Evolutionary conservation across 331 rosid genomes (phyloP).

Genomic region (Acacia pycnantha): DNA sequence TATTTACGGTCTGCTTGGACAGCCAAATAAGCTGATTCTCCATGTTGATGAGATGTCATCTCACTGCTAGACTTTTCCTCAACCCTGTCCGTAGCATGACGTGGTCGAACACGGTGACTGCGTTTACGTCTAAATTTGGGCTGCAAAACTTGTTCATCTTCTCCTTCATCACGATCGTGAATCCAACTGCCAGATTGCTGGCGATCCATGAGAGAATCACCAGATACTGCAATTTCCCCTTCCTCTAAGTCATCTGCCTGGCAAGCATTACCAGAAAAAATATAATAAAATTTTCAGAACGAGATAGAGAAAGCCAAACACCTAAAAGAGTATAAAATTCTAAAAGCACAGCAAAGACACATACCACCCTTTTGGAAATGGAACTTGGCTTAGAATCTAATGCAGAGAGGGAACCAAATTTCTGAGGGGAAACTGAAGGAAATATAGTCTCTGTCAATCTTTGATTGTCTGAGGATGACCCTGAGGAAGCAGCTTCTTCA

Average conservation of each 20-base stretch:
- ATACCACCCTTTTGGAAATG: conserved; percentile 73
- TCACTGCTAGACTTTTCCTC: conserved; percentile 81
- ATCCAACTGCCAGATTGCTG: conserved; percentile 97
- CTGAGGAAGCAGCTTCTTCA: conserved; percentile 83
- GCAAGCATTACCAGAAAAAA: conserved; percentile 30
- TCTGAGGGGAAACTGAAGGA: conserved; percentile 83
- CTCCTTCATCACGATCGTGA: conserved; percentile 96
- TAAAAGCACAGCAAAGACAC: conserved; percentile 32
- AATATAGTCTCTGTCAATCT: conserved; percentile 63
- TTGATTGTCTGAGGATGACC: conserved; percentile 85
- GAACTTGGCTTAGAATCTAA: conserved; percentile 88
- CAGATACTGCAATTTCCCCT: conserved; percentile 93
- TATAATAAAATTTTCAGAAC: conserved; percentile 35
- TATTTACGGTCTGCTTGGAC: conserved; percentile 65
- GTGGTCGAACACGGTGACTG: conserved; percentile 88
- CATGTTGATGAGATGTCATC: conserved; percentile 48
- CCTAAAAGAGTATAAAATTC: not conserved
- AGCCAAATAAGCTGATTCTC: conserved; percentile 63
- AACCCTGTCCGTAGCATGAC: conserved; percentile 75
- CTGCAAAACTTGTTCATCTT: conserved; percentile 93
- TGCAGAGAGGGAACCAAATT: conserved; percentile 94
- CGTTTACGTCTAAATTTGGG: conserved; percentile 95
- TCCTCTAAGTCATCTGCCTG: conserved; percentile 97
- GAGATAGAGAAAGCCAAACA: conserved; percentile 28
- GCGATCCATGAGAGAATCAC: conserved; percentile 94